Evolutionary conservation across 345 rosid genomes (phyloP), one percentile per base, ranked within the genome.

Genomic region (Euphorbia tirucalli): DNA sequence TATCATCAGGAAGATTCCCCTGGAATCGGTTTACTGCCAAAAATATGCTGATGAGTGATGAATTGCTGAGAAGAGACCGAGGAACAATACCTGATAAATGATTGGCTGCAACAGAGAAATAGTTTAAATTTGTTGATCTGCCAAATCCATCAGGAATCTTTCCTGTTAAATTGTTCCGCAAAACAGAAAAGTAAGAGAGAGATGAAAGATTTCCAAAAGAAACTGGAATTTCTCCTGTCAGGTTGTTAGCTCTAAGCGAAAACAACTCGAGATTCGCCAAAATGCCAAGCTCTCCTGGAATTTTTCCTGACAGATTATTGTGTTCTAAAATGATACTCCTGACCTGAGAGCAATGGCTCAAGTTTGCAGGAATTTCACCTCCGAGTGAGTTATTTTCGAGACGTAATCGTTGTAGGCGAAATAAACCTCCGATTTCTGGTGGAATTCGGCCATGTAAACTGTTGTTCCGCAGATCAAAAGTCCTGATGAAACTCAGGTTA

Each of bases 61-160:
- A 65, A 41, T 4, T 41, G 44, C 9, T 41, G 9, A 41, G 9
- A 41, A 41, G 44, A 41, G 44, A 41, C 9, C 10, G 50, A 55
- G 76, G 65, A 28, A 73, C 19, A 6, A 31, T 52, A 39, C 76
- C 76, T 1, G 76, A 52, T 52, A 11, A 22, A 37, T 73, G 22
- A 22, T 52, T 52, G 57, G 6, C 5, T 52, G 24, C 57, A 52
- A 21, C 24, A 18, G 57, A 18, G 57, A 52, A 52, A 4, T 19
- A 52, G 7, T n/a, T 64, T 44, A 65, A 30, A 11, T 21, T 50
- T 46, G 56, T 46, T 49, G 62, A 25, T 21, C n/a, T 39, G 21
- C 75, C 52, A 14, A 71, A 4, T 3, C 11, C 60, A 22, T 7
- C 14, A 6, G 60, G 60, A 56, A 56, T 22, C 1, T 8, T 56